Evolutionary conservation across 768 basidiomycete genomes (phyloP).

Genomic region (Rhizopogon roseolus): DNA sequence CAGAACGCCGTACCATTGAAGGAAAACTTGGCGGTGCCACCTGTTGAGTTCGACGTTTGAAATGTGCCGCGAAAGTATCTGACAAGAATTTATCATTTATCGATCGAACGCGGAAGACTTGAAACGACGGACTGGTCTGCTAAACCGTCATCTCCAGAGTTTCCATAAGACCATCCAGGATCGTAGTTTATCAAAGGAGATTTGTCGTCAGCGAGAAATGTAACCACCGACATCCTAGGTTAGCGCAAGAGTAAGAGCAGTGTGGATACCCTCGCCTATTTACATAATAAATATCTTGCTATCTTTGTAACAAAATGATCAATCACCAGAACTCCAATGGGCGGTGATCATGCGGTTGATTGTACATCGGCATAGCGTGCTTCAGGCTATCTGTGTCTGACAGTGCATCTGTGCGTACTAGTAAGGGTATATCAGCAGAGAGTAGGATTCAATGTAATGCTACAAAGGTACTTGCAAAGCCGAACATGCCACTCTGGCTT

Average conservation of each 20-base stretch:
- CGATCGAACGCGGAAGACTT: not conserved
- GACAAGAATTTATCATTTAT: not conserved
- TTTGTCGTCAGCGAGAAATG: constrained; percentile 25
- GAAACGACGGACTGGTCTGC: constrained; percentile 13
- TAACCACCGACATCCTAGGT: constrained; percentile 19
- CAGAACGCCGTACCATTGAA: constrained; percentile 48
- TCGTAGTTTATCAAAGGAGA: constrained; percentile 27
- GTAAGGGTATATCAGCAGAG: no score
- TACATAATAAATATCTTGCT: no score
- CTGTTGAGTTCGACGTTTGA: constrained; percentile 28
- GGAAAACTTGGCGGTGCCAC: constrained; percentile 32
- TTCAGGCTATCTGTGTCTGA: no score
- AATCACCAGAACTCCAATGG: no score
- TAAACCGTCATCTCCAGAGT: constrained; percentile 4
- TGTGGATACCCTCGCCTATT: not conserved
- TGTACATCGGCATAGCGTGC: no score
- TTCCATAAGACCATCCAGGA: constrained; percentile 15
- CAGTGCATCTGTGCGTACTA: no score
- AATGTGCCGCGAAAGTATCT: constrained; percentile 39
- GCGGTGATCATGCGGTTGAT: no score
- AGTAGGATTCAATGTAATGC: no score
- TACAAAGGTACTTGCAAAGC: no score
- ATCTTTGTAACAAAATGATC: no score
- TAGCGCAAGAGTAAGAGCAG: not conserved
- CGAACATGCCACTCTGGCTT: no score